phyloP scores from a whole-genome alignment of 345 rosid species.

The Syzygium aqueum region DNA sequence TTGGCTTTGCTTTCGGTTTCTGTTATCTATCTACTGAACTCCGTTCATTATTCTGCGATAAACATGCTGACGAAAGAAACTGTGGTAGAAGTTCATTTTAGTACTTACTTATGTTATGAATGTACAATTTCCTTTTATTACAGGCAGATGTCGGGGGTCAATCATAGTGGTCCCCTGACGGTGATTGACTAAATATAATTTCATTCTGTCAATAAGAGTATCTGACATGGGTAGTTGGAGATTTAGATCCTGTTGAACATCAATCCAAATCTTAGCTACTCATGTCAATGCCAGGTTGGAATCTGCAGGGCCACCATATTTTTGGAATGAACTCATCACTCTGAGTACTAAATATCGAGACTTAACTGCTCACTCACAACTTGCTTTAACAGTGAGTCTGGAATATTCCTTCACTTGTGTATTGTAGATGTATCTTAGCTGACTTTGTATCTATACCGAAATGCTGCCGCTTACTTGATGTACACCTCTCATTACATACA shows the following conservation, averaged over 20 bases:
- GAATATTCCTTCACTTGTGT: background rate
- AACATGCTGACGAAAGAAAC: background rate
- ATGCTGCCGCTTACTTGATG: background rate
- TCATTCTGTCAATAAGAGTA: background rate
- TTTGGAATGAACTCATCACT: slow-evolving; percentile 83
- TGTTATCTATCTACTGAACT: background rate
- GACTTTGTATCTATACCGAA: background rate
- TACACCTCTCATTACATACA: background rate
- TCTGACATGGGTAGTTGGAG: background rate
- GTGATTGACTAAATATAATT: background rate
- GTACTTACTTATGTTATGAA: background rate
- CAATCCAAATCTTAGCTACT: background rate
- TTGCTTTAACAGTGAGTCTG: slow-evolving; percentile 65
- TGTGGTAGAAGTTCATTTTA: background rate
- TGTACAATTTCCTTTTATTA: background rate
- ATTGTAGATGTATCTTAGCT: background rate
- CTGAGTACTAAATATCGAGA: slow-evolving; percentile 80
- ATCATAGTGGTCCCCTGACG: background rate
- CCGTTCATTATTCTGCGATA: background rate
- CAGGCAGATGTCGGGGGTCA: background rate
- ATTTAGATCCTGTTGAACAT: background rate
- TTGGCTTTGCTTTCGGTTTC: background rate
- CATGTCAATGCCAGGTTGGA: slow-evolving; percentile 44
- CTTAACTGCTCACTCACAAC: slow-evolving; percentile 78
- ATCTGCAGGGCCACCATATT: slow-evolving; percentile 59